A percentile compares a stretch with the other conserved stretches of the same genome.
phyloP scores from a whole-genome alignment of 345 rosid genomes.

The Populus simonii region DNA sequence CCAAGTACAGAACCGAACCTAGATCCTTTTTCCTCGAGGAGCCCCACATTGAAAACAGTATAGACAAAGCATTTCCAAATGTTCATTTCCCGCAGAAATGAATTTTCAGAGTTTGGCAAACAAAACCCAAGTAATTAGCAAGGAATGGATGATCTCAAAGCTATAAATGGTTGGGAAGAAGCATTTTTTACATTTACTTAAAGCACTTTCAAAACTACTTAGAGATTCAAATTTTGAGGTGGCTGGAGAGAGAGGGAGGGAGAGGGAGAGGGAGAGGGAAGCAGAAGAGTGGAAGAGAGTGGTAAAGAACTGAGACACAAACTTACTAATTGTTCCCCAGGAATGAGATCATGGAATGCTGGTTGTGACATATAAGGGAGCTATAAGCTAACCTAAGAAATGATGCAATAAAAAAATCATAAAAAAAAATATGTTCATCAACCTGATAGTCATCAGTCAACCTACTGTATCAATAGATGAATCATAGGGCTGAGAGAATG shows the following conservation, averaged over 20 bases:
- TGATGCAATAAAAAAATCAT: background rate
- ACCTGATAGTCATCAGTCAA: no score
- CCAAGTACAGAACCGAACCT: background rate
- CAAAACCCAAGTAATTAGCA: background rate
- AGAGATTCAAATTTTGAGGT: background rate
- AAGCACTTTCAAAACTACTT: background rate
- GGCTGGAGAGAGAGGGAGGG: background rate
- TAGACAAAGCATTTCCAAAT: background rate
- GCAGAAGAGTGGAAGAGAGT: background rate
- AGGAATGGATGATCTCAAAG: background rate
- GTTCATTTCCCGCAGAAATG: background rate
- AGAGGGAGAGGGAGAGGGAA: no score
- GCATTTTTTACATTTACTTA: background rate
- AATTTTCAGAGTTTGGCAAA: background rate
- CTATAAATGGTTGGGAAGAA: background rate
- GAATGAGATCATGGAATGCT: background rate
- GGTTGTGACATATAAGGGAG: background rate
- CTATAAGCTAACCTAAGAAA: background rate
- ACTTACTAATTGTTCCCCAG: background rate
- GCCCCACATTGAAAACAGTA: background rate
- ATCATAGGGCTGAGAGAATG: background rate
- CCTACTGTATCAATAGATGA: no score
- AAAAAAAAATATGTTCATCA: no score
- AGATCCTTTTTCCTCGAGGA: background rate
- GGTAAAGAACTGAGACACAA: background rate